These are phyloP conservation scores for Aspergillus ochraceoroseus DNA, from an alignment of 2,329 filamentous ascomycete genomes.

Conservation along the genomic window DNA sequence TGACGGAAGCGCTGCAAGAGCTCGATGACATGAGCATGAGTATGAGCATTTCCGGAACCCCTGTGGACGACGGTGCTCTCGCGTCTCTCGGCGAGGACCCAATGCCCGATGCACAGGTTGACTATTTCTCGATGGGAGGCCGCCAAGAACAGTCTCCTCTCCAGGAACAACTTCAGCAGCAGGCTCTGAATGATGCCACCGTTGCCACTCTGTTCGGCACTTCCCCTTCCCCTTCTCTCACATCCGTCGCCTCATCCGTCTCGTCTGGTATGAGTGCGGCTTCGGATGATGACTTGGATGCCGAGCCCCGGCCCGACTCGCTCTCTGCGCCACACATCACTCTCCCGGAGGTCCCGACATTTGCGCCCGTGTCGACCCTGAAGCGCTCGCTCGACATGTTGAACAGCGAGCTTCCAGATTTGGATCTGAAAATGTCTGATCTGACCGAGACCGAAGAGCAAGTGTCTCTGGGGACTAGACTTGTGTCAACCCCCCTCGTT, in stretches of 20 bases:
- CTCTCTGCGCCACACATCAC: constrained; percentile 29
- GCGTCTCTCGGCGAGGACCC: constrained; percentile 29
- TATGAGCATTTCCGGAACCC: constrained; percentile 29
- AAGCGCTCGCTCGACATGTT: constrained; percentile 41
- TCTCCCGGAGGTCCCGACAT: constrained; percentile 28
- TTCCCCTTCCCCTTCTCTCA: constrained; percentile 42
- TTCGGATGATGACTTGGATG: constrained; percentile 31
- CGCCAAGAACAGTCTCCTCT: constrained; percentile 21
- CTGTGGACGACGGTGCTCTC: constrained; percentile 32
- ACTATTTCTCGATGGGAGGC: constrained; percentile 35
- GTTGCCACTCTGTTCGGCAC: constrained; percentile 38
- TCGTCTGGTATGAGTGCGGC: constrained; percentile 41
- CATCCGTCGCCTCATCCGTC: constrained; percentile 40
- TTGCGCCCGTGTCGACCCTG: constrained; percentile 30
- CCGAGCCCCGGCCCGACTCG: constrained; percentile 22
- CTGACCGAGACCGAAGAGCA: constrained; percentile 40
- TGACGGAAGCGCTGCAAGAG: constrained; percentile 44
- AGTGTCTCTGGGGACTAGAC: constrained; percentile 38
- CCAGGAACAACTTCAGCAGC: constrained; percentile 20
- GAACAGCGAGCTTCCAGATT: constrained; percentile 35
- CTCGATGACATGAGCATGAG: constrained; percentile 27
- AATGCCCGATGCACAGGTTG: constrained; percentile 32
- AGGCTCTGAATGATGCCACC: constrained; percentile 34
- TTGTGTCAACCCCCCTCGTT: constrained; percentile 30
- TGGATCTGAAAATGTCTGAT: constrained; percentile 37